Percentiles rank a stretch among this genome's conserved stretches.
phyloP scores from a whole-genome alignment of 805 yeast species.

The Kazachstania viticola region DNA sequence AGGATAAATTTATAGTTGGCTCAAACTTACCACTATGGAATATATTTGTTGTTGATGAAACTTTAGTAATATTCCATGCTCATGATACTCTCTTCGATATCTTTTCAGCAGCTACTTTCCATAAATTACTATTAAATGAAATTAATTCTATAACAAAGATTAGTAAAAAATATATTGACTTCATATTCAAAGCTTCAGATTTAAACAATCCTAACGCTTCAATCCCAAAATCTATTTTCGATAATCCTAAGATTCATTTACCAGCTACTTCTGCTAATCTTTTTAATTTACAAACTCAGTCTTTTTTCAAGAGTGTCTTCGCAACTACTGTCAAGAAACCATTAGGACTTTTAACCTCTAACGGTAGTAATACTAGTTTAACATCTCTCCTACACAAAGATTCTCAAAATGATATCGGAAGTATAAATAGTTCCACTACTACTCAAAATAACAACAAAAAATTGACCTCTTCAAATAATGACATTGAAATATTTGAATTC shows the following conservation, averaged over 20 bases:
- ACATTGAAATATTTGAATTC: constrained; percentile 5
- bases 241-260: constrained; percentile 15
- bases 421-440: too few relatives aligned
- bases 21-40: constrained; percentile 18
- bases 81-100: constrained; percentile 23
- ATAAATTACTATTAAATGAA: constrained; percentile 13
- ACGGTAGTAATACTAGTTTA: neutral
- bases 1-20: constrained; percentile 13
- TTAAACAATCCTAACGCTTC: neutral
- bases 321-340: constrained; percentile 18
- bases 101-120: constrained; percentile 23
- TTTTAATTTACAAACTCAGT: constrained; percentile 18
- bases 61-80: constrained; percentile 21
- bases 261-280: constrained; percentile 17
- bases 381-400: too few relatives aligned
- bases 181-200: constrained; percentile 2
- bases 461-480: neutral
- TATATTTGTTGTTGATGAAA: constrained; percentile 17
- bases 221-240: constrained; percentile 19
- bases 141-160: constrained; percentile 4
- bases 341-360: constrained; percentile 7
- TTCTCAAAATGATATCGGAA: neutral
- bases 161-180: constrained; percentile 1
- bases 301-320: constrained; percentile 18
- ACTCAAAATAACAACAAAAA: neutral